Conservation (phyloP, 1,284 basidiomycete species). For the Cystobasidiaceae sp. region DNA sequence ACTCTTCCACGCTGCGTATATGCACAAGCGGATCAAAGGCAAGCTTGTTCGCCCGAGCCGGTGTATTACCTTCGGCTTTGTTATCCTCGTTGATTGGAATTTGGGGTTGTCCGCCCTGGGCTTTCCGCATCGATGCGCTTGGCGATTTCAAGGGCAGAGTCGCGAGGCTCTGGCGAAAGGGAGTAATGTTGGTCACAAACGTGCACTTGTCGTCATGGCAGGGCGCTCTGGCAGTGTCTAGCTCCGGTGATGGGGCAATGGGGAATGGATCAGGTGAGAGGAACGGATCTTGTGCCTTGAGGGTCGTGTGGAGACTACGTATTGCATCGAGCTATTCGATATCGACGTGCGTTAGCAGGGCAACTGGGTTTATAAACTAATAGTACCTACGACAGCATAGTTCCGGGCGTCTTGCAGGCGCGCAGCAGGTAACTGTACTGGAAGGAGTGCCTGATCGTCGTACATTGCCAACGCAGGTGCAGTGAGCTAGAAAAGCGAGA, state of each 20-base stretch:
- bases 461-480: neutral
- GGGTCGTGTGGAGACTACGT: conserved; percentile 31
- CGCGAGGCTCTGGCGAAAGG: conserved; percentile 26
- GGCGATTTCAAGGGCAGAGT: neutral
- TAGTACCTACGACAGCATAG: neutral
- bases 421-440: neutral
- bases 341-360: neutral
- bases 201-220: conserved; percentile 37
- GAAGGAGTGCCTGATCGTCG: neutral
- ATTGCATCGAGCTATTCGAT: conserved; percentile 11
- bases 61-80: neutral
- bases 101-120: neutral
- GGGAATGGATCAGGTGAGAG: conserved; percentile 37
- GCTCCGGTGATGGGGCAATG: conserved; percentile 29
- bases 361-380: neutral
- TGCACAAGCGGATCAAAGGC: conserved; percentile 30
- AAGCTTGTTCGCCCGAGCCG: neutral
- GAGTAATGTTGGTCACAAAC: conserved; percentile 36
- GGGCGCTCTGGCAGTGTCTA: conserved; percentile 33
- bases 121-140: neutral
- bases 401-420: neutral
- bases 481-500: too few relatives aligned
- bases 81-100: neutral
- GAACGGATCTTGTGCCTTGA: conserved; percentile 29
- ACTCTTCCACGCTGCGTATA: conserved; percentile 22